Conservation (phyloP, 768 basidiomycete genomes). For the Kwoniella sp. region DNA sequence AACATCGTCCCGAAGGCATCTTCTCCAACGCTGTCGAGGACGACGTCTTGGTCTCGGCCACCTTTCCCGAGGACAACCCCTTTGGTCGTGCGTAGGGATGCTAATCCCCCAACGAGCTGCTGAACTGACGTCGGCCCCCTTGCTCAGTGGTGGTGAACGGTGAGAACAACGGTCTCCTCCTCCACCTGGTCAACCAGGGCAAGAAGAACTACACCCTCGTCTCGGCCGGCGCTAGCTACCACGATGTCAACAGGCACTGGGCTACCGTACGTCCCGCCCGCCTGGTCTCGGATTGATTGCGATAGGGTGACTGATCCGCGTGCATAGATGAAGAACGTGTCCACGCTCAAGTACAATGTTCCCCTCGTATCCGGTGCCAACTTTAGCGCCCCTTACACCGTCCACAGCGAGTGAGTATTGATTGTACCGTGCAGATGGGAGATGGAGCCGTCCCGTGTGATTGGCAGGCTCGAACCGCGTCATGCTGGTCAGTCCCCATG, state of each 20-base stretch:
- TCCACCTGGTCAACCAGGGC: slow-evolving; percentile 40
- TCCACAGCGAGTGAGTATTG: slow-evolving; percentile 43
- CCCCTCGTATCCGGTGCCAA: slow-evolving; percentile 47
- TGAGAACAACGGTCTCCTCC: slow-evolving; percentile 35
- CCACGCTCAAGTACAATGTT: slow-evolving; percentile 43
- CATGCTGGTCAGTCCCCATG: not conserved
- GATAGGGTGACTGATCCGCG: not conserved
- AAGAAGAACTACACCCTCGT: slow-evolving; percentile 47
- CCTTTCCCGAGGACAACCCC: slow-evolving; percentile 46
- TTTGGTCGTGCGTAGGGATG: slow-evolving; percentile 39
- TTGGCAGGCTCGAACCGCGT: not conserved
- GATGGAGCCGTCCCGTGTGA: not conserved
- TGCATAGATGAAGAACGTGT: slow-evolving; percentile 41
- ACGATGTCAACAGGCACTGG: slow-evolving; percentile 43
- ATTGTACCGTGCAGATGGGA: not conserved
- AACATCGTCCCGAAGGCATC: slow-evolving; percentile 26
- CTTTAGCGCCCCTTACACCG: slow-evolving; percentile 42
- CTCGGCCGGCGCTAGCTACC: slow-evolving; percentile 44
- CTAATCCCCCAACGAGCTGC: not conserved
- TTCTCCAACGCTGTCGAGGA: slow-evolving; percentile 37
- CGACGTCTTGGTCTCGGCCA: slow-evolving; percentile 42
- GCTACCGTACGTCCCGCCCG: slow-evolving; percentile 31
- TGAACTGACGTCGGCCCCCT: not conserved
- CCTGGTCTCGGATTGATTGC: not conserved
- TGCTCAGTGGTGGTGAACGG: slow-evolving; percentile 45